These are phyloP conservation scores for Secale cereale DNA, from an alignment of 176 grass and related monocot species.

Conservation along the genomic window DNA sequence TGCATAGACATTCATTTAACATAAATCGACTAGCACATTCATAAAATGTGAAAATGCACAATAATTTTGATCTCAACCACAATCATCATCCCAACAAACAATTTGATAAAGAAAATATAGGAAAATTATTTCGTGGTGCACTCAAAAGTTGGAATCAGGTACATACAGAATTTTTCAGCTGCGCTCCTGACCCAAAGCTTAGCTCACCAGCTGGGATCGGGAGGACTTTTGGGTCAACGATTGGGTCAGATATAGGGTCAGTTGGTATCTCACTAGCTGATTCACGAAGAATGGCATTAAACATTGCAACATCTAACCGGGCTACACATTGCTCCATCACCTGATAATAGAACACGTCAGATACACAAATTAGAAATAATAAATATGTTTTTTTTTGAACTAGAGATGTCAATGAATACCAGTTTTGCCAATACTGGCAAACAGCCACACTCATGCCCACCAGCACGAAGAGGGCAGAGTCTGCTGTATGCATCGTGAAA, in stretches of 20 bases:
- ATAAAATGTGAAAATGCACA: conserved; percentile 19
- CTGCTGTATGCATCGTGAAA: conserved; percentile 72
- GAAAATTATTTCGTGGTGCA: conserved; percentile 8
- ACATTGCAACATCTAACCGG: conserved; percentile 91
- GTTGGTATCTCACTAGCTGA: conserved; percentile 75
- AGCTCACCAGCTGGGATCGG: conserved; percentile 90
- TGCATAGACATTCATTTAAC: conserved; percentile 39
- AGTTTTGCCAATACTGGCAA: conserved; percentile 74
- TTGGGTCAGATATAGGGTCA: conserved; percentile 94
- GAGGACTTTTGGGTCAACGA: conserved; percentile 79
- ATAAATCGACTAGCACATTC: conserved; percentile 17
- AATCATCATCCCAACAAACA: conserved; percentile 1
- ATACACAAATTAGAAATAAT: conserved; percentile 18
- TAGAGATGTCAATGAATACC: conserved; percentile 49
- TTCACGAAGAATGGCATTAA: conserved; percentile 98
- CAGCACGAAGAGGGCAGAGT: conserved; percentile 79
- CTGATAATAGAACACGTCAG: conserved; percentile 43
- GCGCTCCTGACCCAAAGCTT: conserved; percentile 93
- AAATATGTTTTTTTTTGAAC: conserved; percentile 12
- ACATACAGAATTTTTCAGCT: conserved; percentile 91
- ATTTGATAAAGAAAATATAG: background rate
- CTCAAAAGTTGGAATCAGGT: conserved; percentile 23
- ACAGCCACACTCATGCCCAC: conserved; percentile 82
- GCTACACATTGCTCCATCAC: conserved; percentile 95
- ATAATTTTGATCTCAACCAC: conserved; percentile 6